phyloP scores from a whole-genome alignment of 1,139 yeast species.

The Magnusiomyces suaveolens region DNA sequence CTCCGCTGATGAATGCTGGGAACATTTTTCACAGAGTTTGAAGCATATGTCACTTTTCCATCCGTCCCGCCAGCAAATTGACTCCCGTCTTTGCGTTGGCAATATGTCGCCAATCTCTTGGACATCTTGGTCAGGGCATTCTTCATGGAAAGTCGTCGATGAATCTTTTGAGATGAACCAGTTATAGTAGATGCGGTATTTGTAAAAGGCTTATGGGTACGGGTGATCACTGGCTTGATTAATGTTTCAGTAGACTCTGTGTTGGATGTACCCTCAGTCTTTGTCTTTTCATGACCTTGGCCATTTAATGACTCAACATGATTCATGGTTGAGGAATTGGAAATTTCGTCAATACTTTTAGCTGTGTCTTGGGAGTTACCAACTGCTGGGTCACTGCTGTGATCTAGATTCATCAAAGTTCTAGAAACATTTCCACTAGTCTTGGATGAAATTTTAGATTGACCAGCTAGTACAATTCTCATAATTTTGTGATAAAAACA shows the following conservation, averaged over 20 bases:
- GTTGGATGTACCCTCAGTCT: neutral
- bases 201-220: too few species aligned
- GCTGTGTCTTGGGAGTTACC: neutral
- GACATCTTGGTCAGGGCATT: neutral
- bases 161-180: neutral
- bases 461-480: neutral
- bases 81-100: neutral
- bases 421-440: neutral
- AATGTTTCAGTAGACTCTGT: neutral
- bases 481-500: neutral
- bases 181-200: neutral
- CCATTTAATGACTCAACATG: neutral
- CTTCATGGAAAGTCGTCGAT: neutral
- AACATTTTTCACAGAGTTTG: neutral
- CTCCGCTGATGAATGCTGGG: neutral
- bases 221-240: neutral
- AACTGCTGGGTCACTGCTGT: neutral
- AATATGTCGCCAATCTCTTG: neutral
- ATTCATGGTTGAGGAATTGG: neutral
- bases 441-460: neutral
- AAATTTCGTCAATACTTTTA: neutral
- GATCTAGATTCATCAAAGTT: neutral
- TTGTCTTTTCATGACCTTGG: neutral
- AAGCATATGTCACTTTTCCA: neutral
- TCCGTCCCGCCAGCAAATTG: neutral